Percentiles rank a stretch among this genome's conserved stretches.
These are phyloP conservation scores for Pseudogymnoascus sp. DNA, from an alignment of 2,329 filamentous ascomycete species.

Conservation along the genomic window DNA sequence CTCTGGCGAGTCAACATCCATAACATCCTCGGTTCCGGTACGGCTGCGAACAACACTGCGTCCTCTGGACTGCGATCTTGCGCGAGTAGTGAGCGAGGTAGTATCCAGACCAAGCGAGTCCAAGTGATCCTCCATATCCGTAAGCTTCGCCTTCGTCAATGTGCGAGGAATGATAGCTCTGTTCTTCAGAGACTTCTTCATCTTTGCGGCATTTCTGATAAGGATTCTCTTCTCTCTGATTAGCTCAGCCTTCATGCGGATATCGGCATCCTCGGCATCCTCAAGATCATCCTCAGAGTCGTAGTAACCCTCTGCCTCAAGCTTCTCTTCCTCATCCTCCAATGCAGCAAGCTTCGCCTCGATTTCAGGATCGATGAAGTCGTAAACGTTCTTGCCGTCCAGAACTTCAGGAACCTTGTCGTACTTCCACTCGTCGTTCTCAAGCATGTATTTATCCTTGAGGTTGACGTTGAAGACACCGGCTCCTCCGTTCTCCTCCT, in stretches of 20 bases:
- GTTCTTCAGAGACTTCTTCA: slow-evolving; percentile 97
- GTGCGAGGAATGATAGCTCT: slow-evolving; percentile 84
- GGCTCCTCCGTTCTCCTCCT: slow-evolving; percentile 86
- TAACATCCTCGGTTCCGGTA: slow-evolving; percentile 56
- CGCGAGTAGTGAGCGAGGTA: slow-evolving; percentile 62
- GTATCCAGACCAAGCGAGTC: slow-evolving; percentile 81
- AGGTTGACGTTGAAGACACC: slow-evolving; percentile 95
- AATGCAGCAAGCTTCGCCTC: slow-evolving; percentile 83
- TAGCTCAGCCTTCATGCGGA: slow-evolving; percentile 82
- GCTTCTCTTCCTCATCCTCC: slow-evolving; percentile 89
- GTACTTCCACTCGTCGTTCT: slow-evolving; percentile 87
- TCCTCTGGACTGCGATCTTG: slow-evolving; percentile 61
- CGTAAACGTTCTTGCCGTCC: slow-evolving; percentile 94
- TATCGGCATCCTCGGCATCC: slow-evolving; percentile 80
- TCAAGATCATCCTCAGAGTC: slow-evolving; percentile 73
- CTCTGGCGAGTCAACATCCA: slow-evolving; percentile 60
- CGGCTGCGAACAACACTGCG: slow-evolving; percentile 58
- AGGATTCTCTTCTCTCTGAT: slow-evolving; percentile 91
- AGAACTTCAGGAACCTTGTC: slow-evolving; percentile 92
- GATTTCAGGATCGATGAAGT: slow-evolving; percentile 95
- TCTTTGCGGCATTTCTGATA: slow-evolving; percentile 87
- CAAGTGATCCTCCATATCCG: slow-evolving; percentile 78
- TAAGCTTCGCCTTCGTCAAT: slow-evolving; percentile 69
- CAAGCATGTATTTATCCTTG: slow-evolving; percentile 78
- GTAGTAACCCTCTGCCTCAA: slow-evolving; percentile 89